A percentile compares a stretch with the other conserved stretches of the same genome.
phyloP scores from a whole-genome alignment of 2,329 filamentous ascomycete species.

The Monilinia fructigena region DNA sequence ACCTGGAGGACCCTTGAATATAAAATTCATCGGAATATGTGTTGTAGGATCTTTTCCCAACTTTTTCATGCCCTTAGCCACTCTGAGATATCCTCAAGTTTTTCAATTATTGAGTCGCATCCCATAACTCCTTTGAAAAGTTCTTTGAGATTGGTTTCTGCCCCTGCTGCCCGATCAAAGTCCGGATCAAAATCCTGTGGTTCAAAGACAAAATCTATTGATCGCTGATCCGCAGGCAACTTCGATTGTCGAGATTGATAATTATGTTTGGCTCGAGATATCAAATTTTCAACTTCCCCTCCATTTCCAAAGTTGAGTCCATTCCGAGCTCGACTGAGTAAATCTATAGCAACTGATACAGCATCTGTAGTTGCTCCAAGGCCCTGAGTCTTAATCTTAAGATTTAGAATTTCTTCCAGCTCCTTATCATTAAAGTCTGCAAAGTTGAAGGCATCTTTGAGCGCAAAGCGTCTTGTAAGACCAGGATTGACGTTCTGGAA shows the following conservation, averaged over 20 bases:
- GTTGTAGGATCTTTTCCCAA: slow-evolving; percentile 50
- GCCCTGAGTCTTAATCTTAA: slow-evolving; percentile 59
- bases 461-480: slow-evolving; percentile 62
- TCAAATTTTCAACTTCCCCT: slow-evolving; percentile 70
- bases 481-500: slow-evolving; percentile 73
- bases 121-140: slow-evolving; percentile 54
- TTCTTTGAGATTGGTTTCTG: slow-evolving; percentile 44
- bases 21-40: slow-evolving; percentile 55
- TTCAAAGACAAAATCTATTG: slow-evolving; percentile 34
- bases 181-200: slow-evolving; percentile 53
- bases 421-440: slow-evolving; percentile 64
- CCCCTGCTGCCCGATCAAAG: slow-evolving; percentile 46
- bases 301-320: slow-evolving; percentile 70
- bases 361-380: slow-evolving; percentile 54
- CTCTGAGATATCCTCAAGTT: slow-evolving; percentile 50
- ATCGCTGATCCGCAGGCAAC: slow-evolving; percentile 24
- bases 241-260: slow-evolving; percentile 34
- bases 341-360: slow-evolving; percentile 54
- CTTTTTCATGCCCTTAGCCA: slow-evolving; percentile 46
- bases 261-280: slow-evolving; percentile 49
- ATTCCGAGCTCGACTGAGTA: slow-evolving; percentile 61
- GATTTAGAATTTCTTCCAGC: slow-evolving; percentile 56
- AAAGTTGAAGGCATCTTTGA: slow-evolving; percentile 64
- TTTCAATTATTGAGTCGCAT: slow-evolving; percentile 49
- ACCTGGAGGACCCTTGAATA: slow-evolving; percentile 56